Evolutionary conservation across 2,329 filamentous ascomycete species (phyloP).

Genomic region (Fusarium papillatum): DNA sequence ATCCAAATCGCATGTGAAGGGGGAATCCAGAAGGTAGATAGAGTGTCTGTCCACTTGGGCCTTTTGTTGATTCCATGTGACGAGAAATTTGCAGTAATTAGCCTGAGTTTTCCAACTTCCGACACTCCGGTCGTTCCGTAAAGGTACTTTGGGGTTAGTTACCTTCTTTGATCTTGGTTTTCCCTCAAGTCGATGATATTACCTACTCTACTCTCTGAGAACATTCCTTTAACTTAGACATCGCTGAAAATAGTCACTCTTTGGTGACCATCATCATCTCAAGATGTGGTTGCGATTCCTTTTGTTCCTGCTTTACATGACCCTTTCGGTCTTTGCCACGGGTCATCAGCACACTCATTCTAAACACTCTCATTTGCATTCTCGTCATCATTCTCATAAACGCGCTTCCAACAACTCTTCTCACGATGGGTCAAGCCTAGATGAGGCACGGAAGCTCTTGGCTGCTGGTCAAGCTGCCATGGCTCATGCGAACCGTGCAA

Average conservation of each 20-base stretch:
- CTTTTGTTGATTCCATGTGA: not conserved
- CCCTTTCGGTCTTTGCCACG: not conserved
- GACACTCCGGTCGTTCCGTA: not conserved
- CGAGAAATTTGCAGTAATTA: not conserved
- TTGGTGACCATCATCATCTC: not conserved
- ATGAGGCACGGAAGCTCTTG: constrained; percentile 11
- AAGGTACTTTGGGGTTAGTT: not conserved
- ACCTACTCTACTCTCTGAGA: not conserved
- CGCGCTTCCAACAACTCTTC: not conserved
- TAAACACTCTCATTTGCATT: not conserved
- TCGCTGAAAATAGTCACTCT: not conserved
- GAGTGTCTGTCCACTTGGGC: not conserved
- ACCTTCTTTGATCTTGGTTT: not conserved
- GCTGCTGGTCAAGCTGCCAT: constrained; percentile 13
- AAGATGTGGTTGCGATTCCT: not conserved
- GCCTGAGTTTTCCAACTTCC: not conserved
- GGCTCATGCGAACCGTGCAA: not conserved
- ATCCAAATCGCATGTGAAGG: not conserved
- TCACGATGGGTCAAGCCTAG: not conserved
- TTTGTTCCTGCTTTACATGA: not conserved
- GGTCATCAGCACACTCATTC: not conserved
- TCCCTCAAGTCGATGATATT: not conserved
- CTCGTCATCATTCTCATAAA: not conserved
- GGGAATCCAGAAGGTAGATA: not conserved
- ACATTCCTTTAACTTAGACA: not conserved